Conservation (phyloP, 1,284 basidiomycete genomes). For the Cystobasidiaceae sp. region DNA sequence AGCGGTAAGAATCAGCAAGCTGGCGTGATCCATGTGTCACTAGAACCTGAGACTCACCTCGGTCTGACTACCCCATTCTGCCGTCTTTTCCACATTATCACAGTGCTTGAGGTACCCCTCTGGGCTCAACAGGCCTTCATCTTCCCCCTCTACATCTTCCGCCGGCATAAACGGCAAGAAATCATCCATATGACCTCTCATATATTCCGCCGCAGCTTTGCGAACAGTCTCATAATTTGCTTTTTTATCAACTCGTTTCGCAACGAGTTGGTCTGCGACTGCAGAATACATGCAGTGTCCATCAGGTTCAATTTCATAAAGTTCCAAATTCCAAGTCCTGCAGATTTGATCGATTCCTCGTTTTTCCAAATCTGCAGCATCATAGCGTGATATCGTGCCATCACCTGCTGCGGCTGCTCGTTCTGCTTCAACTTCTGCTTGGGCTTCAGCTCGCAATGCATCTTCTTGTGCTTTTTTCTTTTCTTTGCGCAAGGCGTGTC, state of each 20-base stretch:
- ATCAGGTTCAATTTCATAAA: constrained; percentile 40
- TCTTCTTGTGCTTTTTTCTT: constrained; percentile 32
- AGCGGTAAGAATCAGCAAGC: neutral
- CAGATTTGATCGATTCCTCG: constrained; percentile 33
- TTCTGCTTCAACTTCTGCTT: constrained; percentile 32
- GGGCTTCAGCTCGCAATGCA: constrained; percentile 30
- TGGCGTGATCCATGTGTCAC: neutral
- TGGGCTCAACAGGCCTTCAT: constrained; percentile 53
- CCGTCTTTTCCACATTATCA: constrained; percentile 69
- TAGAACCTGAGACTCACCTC: constrained; percentile 55
- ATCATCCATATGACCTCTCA: constrained; percentile 75
- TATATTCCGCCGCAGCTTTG: constrained; percentile 70
- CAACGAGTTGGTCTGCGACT: constrained; percentile 37
- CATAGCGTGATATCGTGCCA: constrained; percentile 36
- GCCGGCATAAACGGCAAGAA: constrained; percentile 87
- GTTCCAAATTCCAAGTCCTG: constrained; percentile 31
- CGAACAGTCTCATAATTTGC: constrained; percentile 52
- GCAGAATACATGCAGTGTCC: constrained; percentile 42
- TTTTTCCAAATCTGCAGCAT: constrained; percentile 36
- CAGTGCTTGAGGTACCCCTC: constrained; percentile 74
- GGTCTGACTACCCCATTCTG: constrained; percentile 93
- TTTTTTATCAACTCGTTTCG: neutral
- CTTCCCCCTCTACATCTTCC: constrained; percentile 70
- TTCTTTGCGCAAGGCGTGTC: constrained; percentile 25
- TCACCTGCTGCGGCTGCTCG: constrained; percentile 29